phyloP scores from a whole-genome alignment of 257 asterid genomes.

The Solanum verrucosum region DNA sequence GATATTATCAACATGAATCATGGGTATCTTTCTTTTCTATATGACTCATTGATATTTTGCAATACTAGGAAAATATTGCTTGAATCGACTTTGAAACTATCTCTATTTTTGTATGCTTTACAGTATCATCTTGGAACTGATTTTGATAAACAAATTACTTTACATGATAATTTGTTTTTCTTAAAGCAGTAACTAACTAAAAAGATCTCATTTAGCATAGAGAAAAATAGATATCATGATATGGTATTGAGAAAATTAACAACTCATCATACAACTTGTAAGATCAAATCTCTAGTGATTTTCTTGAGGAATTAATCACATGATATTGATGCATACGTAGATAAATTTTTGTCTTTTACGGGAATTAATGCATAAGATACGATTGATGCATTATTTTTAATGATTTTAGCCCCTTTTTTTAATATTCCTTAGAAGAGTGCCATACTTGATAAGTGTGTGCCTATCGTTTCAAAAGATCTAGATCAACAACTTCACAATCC shows the following conservation, averaged over 20 bases:
- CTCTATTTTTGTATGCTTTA: neutral
- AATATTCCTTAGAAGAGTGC: slow-evolving; percentile 30
- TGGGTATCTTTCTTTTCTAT: no score
- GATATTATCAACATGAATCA: slow-evolving; percentile 50
- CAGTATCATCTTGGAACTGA: neutral
- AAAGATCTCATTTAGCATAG: no score
- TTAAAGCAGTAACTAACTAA: no score
- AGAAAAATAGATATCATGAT: no score
- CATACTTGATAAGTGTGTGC: slow-evolving; percentile 3
- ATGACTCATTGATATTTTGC: slow-evolving; percentile 14
- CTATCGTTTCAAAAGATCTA: slow-evolving; percentile 9
- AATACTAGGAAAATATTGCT: neutral
- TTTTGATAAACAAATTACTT: neutral
- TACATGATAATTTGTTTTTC: no score
- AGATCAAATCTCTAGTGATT: slow-evolving; percentile 11
- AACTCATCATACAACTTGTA: slow-evolving; percentile 5
- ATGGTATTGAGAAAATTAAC: no score
- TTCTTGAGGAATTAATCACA: slow-evolving; percentile 5
- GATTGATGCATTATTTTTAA: slow-evolving; percentile 4
- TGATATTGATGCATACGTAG: slow-evolving; percentile 26
- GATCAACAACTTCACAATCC: slow-evolving; percentile 2
- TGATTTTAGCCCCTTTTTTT: slow-evolving; percentile 26
- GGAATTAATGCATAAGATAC: slow-evolving; percentile 26
- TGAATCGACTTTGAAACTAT: neutral
- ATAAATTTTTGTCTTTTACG: slow-evolving; percentile 13